Evolutionary conservation across 2,329 filamentous ascomycete genomes (phyloP).

Genomic region (Tetracladium maxilliforme): DNA sequence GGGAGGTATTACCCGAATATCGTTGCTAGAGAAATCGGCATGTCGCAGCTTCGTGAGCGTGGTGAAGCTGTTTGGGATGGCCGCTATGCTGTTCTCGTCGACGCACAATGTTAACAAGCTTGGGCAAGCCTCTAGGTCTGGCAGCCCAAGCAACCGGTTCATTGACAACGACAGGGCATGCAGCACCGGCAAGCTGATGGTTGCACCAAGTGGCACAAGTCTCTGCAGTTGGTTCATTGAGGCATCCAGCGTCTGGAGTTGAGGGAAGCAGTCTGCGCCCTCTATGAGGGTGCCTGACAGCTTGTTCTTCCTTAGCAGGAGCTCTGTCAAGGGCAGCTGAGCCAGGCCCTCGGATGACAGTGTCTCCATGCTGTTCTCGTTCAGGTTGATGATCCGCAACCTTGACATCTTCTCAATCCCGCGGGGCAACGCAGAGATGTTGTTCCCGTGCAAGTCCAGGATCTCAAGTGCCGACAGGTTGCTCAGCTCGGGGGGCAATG

Average conservation of each 20-base stretch:
- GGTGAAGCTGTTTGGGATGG: slow-evolving; percentile 64
- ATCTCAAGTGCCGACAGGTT: slow-evolving; percentile 58
- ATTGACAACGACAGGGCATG: slow-evolving; percentile 63
- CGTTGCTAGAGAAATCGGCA: slow-evolving; percentile 75
- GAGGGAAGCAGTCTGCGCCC: slow-evolving; percentile 40
- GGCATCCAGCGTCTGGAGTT: slow-evolving; percentile 63
- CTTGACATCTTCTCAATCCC: slow-evolving; percentile 50
- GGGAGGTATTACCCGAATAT: slow-evolving; percentile 61
- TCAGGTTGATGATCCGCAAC: slow-evolving; percentile 65
- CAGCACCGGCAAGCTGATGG: slow-evolving; percentile 54
- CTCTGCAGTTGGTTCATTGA: slow-evolving; percentile 32
- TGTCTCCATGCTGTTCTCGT: slow-evolving; percentile 60
- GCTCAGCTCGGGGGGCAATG: slow-evolving; percentile 47
- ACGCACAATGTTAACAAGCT: slow-evolving; percentile 59
- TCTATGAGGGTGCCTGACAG: slow-evolving; percentile 60
- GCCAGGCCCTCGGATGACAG: slow-evolving; percentile 58
- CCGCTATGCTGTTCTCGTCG: slow-evolving; percentile 67
- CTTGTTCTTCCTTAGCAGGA: slow-evolving; percentile 65
- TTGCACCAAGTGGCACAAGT: no score
- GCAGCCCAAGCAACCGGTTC: slow-evolving; percentile 63
- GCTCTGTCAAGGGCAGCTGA: slow-evolving; percentile 54
- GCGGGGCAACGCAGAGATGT: slow-evolving; percentile 54
- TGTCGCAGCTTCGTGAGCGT: slow-evolving; percentile 53
- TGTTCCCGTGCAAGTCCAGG: slow-evolving; percentile 71
- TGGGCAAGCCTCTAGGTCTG: slow-evolving; percentile 60